Evolutionary conservation across 2,329 filamentous ascomycete genomes (phyloP).

Genomic region (Ilyonectria sp.): DNA sequence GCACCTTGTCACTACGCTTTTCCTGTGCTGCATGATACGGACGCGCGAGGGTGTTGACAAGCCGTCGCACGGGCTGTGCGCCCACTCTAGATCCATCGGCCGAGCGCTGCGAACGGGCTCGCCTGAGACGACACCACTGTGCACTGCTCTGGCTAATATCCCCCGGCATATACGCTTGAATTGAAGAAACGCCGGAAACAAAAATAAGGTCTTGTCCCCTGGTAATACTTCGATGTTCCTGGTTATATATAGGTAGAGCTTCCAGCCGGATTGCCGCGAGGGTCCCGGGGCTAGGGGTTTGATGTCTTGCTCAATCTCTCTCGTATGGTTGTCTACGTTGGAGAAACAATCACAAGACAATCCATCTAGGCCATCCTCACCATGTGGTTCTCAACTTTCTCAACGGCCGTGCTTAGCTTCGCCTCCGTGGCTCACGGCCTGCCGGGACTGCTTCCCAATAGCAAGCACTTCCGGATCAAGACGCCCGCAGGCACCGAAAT

Average conservation of each 20-base stretch:
- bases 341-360: background rate
- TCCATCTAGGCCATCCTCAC: background rate
- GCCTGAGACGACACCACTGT: conserved; percentile 21
- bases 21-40: background rate
- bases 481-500: conserved; percentile 26
- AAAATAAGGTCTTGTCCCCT: conserved; percentile 7
- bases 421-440: conserved; percentile 34
- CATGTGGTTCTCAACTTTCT: conserved; percentile 42
- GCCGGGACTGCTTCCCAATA: conserved; percentile 36
- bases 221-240: background rate
- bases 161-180: background rate
- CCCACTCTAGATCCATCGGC: conserved; percentile 14
- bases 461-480: conserved; percentile 37
- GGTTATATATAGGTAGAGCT: background rate
- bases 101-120: conserved; percentile 22
- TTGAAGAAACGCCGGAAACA: background rate
- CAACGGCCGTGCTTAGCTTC: conserved; percentile 37
- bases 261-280: background rate
- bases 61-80: conserved; percentile 7
- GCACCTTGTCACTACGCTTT: background rate
- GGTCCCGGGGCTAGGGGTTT: background rate
- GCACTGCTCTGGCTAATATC: background rate
- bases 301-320: background rate
- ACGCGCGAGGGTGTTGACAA: background rate
- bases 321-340: no score